Percentiles rank a stretch among this genome's conserved stretches.
phyloP scores from a whole-genome alignment of 2,329 filamentous ascomycete species.

The Verticillium alfalfae region DNA sequence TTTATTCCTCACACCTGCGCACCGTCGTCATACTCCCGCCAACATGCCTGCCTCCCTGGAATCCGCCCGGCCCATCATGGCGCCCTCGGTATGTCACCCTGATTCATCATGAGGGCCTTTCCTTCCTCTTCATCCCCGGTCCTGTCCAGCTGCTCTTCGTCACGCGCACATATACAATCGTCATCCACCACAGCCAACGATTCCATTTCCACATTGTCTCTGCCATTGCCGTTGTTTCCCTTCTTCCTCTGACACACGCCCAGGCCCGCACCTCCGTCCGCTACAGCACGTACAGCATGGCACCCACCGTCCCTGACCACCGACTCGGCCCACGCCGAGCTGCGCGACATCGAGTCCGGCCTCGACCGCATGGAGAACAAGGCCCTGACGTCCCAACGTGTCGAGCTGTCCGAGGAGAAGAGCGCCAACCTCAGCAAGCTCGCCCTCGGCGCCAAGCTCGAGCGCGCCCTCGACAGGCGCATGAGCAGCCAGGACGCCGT shows the following conservation, averaged over 20 bases:
- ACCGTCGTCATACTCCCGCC: neutral
- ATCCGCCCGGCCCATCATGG: slow-evolving; percentile 58
- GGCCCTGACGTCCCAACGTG: slow-evolving; percentile 75
- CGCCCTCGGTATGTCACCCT: slow-evolving; percentile 49
- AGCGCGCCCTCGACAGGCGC: slow-evolving; percentile 77
- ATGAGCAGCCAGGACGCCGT: slow-evolving; percentile 88
- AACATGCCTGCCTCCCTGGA: slow-evolving; percentile 54
- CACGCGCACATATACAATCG: neutral
- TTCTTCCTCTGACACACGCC: slow-evolving; percentile 7
- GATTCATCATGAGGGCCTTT: slow-evolving; percentile 4
- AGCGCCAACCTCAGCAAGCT: slow-evolving; percentile 77
- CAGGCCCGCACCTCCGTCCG: slow-evolving; percentile 50
- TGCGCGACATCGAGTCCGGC: slow-evolving; percentile 67
- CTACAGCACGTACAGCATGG: slow-evolving; percentile 56
- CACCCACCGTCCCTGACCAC: slow-evolving; percentile 45
- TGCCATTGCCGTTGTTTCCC: slow-evolving; percentile 1
- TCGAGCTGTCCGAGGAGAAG: slow-evolving; percentile 73
- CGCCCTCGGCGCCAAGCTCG: slow-evolving; percentile 83
- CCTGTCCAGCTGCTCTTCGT: slow-evolving; percentile 2
- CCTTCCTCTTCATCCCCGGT: slow-evolving; percentile 2
- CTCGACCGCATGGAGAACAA: slow-evolving; percentile 88
- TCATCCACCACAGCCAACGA: neutral
- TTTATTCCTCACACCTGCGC: neutral
- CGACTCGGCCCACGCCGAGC: slow-evolving; percentile 52
- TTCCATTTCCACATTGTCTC: slow-evolving; percentile 5